Evolutionary conservation across 305 asterid species (phyloP).

Genomic region (Fraxinus velutina): DNA sequence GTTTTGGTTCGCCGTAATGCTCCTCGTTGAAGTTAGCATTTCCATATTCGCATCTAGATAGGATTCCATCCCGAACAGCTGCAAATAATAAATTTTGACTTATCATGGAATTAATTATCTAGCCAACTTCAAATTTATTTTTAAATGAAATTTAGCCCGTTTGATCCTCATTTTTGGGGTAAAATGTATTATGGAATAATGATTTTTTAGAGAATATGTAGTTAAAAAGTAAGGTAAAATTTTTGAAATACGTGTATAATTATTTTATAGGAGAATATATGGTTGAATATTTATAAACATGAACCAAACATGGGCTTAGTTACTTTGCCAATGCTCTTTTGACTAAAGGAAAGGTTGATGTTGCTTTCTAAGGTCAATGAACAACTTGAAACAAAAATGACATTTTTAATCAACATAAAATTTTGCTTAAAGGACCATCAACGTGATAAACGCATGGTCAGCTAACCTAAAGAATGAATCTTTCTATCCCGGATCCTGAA

Average conservation of each 20-base stretch:
- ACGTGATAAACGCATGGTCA: background rate
- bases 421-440: background rate
- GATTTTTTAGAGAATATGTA: no score
- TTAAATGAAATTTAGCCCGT: background rate
- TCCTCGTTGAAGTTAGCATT: constrained; percentile 24
- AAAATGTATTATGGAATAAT: no score
- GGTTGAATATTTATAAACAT: background rate
- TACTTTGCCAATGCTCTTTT: background rate
- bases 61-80: constrained; percentile 43
- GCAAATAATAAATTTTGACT: constrained; percentile 14
- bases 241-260: no score
- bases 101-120: background rate
- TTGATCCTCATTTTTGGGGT: no score
- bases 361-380: background rate
- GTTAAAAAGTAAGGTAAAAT: background rate
- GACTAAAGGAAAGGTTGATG: background rate
- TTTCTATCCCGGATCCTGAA: background rate
- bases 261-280: no score
- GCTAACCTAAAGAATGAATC: background rate
- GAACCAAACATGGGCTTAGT: background rate
- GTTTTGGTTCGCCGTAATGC: constrained; percentile 25
- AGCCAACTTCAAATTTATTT: background rate
- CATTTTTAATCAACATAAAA: background rate
- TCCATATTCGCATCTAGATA: constrained; percentile 47
- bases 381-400: background rate